phyloP scores from a whole-genome alignment of 2,329 filamentous ascomycete species.

The Apiospora sp. region DNA sequence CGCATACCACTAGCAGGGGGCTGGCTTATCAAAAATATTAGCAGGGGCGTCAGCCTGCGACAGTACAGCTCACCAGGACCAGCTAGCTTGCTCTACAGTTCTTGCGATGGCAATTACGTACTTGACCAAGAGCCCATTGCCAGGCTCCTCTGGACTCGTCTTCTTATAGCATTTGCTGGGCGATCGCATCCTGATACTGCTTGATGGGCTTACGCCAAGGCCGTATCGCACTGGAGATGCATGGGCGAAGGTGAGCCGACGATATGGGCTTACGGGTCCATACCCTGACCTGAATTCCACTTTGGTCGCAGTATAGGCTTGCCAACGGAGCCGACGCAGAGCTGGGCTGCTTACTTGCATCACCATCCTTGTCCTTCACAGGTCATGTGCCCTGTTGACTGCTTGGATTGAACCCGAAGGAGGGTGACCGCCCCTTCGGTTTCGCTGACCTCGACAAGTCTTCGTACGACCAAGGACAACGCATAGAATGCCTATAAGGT shows the following conservation, averaged over 20 bases:
- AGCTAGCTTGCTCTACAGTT: background rate
- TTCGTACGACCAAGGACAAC: conserved; percentile 1
- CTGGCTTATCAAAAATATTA: conserved; percentile 2
- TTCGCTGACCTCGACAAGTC: conserved; percentile 13
- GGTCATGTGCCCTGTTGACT: conserved; percentile 21
- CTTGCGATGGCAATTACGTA: background rate
- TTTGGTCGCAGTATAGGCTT: conserved; percentile 15
- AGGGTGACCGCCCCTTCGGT: conserved; percentile 8
- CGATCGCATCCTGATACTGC: background rate
- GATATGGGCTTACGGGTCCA: conserved; percentile 8
- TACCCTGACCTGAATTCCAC: conserved; percentile 7
- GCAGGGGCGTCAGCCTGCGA: background rate
- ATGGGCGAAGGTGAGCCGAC: conserved; percentile 8
- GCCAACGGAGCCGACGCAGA: conserved; percentile 16
- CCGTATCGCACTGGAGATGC: conserved; percentile 15
- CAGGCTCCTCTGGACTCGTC: background rate
- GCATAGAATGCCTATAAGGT: conserved; percentile 13
- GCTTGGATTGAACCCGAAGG: conserved; percentile 9
- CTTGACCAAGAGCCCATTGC: background rate
- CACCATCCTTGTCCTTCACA: conserved; percentile 1
- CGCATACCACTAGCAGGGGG: conserved; percentile 7
- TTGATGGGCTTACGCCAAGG: background rate
- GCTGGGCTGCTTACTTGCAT: conserved; percentile 24
- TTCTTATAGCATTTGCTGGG: background rate
- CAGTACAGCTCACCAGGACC: background rate